Percentiles rank a stretch among this genome's conserved stretches.
These are phyloP conservation scores for Diaporthe amygdali DNA, from an alignment of 2,329 filamentous ascomycete genomes.

Conservation along the genomic window DNA sequence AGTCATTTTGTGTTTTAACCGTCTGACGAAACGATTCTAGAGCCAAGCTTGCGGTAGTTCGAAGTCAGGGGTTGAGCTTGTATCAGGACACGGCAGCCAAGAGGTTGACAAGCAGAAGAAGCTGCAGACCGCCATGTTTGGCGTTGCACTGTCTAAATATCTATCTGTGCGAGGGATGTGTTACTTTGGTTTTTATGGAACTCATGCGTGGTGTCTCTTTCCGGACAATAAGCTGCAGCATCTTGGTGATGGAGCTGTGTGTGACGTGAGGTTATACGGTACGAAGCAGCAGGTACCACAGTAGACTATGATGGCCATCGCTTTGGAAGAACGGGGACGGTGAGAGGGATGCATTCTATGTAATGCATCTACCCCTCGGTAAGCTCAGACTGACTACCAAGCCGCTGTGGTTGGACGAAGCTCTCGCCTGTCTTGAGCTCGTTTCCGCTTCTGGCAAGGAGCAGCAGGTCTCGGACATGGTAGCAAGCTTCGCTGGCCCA, in stretches of 20 bases:
- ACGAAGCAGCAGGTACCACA: not conserved
- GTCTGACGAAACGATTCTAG: not conserved
- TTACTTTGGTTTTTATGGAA: not conserved
- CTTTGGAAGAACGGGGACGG: not conserved
- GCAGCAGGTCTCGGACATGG: not conserved
- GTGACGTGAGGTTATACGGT: not conserved
- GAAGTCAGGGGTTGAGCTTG: not conserved
- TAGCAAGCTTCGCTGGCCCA: not conserved
- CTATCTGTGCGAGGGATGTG: not conserved
- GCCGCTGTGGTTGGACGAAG: slow-evolving; percentile 20
- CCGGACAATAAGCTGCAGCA: not conserved
- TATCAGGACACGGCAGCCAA: slow-evolving; percentile 5
- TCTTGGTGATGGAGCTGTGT: not conserved
- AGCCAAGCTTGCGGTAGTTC: not conserved
- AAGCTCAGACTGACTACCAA: slow-evolving; percentile 19
- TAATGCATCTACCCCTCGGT: slow-evolving; percentile 9
- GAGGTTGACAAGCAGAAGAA: slow-evolving; percentile 13
- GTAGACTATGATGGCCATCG: not conserved
- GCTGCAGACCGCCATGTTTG: slow-evolving; percentile 6
- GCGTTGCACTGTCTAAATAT: not conserved
- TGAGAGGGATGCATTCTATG: not conserved
- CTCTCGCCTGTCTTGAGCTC: slow-evolving; percentile 17
- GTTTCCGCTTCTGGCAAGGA: slow-evolving; percentile 21
- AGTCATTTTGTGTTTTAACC: not conserved
- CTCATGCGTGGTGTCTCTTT: not conserved